A percentile compares a stretch with the other conserved stretches of the same genome.
Evolutionary conservation across 1,284 basidiomycete genomes (phyloP).

Genomic region (Fomitopsis pinicola): DNA sequence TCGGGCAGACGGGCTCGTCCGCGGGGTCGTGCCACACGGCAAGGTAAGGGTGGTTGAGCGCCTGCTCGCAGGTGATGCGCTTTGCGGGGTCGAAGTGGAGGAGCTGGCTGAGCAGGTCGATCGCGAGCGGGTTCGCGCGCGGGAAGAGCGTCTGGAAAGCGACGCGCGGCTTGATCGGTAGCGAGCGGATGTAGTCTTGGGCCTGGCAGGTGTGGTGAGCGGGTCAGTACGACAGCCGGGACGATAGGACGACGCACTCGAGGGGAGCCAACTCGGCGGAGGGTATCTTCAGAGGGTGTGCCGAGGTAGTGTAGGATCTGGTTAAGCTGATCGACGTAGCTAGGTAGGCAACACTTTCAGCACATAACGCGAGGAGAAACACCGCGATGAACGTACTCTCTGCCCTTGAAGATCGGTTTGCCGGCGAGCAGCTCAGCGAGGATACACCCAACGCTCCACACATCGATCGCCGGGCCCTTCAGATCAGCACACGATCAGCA

Average conservation of each 20-base stretch:
- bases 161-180: slow-evolving; percentile 94
- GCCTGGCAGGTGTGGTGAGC: slow-evolving; percentile 49
- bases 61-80: slow-evolving; percentile 94
- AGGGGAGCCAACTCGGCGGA: slow-evolving; percentile 91
- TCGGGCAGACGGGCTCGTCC: slow-evolving; percentile 75
- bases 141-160: slow-evolving; percentile 92
- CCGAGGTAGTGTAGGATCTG: slow-evolving; percentile 98
- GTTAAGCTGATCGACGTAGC: slow-evolving; percentile 98
- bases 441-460: slow-evolving; percentile 99
- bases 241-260: slow-evolving; percentile 45
- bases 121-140: slow-evolving; percentile 87
- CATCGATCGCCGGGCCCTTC: slow-evolving; percentile 87
- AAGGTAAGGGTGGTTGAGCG: slow-evolving; percentile 91
- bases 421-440: slow-evolving; percentile 95
- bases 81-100: slow-evolving; percentile 96
- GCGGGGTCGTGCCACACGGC: slow-evolving; percentile 95
- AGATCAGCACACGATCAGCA: neutral
- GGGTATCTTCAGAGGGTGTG: slow-evolving; percentile 94
- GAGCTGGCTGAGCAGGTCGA: slow-evolving; percentile 90
- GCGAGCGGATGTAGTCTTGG: slow-evolving; percentile 96
- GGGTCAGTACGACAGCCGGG: neutral
- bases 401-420: slow-evolving; percentile 97
- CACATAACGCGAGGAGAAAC: neutral
- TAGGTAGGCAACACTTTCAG: slow-evolving; percentile 23
- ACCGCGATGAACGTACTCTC: slow-evolving; percentile 63